Percentiles rank a stretch among this genome's conserved stretches.
Conservation (phyloP, 164 flowering plant species). For the Chimonanthus salicifolius region DNA sequence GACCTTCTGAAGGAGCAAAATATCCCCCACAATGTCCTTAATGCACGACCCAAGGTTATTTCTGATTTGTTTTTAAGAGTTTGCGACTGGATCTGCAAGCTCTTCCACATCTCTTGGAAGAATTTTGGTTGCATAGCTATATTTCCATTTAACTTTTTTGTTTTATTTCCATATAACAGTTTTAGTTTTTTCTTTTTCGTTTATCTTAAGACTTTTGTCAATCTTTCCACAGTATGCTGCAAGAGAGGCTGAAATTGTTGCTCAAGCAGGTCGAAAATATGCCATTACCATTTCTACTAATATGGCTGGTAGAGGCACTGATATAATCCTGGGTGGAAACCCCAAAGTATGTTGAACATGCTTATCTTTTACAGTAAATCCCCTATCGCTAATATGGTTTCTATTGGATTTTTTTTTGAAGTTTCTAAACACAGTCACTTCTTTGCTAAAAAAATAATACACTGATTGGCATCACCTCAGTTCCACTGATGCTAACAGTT, state of each 20-base stretch:
- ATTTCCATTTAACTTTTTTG: background rate
- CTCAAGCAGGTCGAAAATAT: constrained; percentile 91
- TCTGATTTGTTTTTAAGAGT: background rate
- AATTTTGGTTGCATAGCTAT: background rate
- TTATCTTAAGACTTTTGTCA: background rate
- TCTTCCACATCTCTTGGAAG: background rate
- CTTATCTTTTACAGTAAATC: background rate
- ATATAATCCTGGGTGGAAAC: constrained; percentile 95
- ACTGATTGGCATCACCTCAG: background rate
- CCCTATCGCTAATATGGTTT: background rate
- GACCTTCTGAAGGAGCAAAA: constrained; percentile 55
- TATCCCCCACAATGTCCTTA: constrained; percentile 90
- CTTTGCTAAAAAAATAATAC: background rate
- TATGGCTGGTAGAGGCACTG: constrained; percentile 99
- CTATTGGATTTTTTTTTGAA: background rate
- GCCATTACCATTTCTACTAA: constrained; percentile 97
- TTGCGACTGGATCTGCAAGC: background rate
- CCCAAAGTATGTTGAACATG: constrained; percentile 52
- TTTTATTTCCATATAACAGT: background rate
- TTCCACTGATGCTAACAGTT: background rate
- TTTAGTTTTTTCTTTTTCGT: background rate
- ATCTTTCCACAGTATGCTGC: constrained; percentile 69
- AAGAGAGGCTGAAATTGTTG: constrained; percentile 91
- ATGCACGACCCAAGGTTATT: constrained; percentile 94
- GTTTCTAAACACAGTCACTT: background rate